Evolutionary conservation across 345 rosid genomes (phyloP).

Genomic region (Conringia planisiliqua): DNA sequence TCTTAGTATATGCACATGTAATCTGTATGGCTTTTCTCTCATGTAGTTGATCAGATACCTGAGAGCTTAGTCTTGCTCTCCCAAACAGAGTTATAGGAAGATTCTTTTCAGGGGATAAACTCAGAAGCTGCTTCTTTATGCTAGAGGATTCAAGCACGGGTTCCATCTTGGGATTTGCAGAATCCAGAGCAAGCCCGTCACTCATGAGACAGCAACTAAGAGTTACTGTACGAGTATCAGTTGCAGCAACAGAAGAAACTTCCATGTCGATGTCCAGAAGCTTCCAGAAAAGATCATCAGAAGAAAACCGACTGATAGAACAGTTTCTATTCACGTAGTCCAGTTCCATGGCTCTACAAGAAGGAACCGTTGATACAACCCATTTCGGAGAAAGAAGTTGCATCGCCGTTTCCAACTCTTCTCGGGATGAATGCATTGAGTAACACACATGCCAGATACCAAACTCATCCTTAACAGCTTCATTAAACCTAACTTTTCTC

Average conservation of each 20-base stretch:
- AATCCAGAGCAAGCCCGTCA: constrained; percentile 29
- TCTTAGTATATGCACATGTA: background rate
- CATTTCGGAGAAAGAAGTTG: constrained; percentile 67
- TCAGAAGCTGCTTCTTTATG: constrained; percentile 32
- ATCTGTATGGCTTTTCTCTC: constrained; percentile 16
- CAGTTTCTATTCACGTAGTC: constrained; percentile 64
- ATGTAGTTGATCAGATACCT: constrained; percentile 28
- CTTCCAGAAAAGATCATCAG: constrained; percentile 72
- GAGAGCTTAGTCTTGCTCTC: constrained; percentile 54
- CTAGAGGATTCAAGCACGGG: constrained; percentile 26
- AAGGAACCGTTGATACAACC: constrained; percentile 79
- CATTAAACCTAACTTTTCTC: constrained; percentile 51
- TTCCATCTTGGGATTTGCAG: constrained; percentile 23
- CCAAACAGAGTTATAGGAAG: constrained; percentile 65
- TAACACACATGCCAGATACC: constrained; percentile 93
- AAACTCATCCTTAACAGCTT: constrained; percentile 69
- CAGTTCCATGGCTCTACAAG: constrained; percentile 73
- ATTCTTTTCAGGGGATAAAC: constrained; percentile 46
- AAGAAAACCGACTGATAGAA: constrained; percentile 38
- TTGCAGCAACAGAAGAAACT: constrained; percentile 30
- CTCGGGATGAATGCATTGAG: constrained; percentile 83
- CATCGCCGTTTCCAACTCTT: constrained; percentile 74
- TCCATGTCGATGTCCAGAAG: constrained; percentile 59
- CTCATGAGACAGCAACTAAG: constrained; percentile 33
- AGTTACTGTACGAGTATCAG: constrained; percentile 15